Evolutionary conservation across 1,139 yeast genomes (phyloP), one percentile per base, ranked within the genome.

Genomic region (Scheffersomyces titani): DNA sequence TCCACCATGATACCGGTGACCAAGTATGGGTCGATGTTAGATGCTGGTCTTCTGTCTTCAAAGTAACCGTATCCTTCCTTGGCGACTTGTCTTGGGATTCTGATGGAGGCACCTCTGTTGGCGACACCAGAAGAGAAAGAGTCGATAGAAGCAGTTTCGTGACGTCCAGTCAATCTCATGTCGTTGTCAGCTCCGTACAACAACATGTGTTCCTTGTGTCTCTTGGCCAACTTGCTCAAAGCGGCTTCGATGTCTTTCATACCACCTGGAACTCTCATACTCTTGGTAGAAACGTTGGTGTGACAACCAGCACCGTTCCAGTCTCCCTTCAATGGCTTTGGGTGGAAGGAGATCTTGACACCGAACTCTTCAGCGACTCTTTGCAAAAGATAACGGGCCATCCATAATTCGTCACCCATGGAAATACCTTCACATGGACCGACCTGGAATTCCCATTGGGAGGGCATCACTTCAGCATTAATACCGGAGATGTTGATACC

Each of bases 291-390:
- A 63, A 94, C 98, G 77, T 94, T 94, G 76, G 99, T 94, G 82
- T 94, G 99, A 85, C 98, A 93, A 71, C 99, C 99, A 76, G 99
- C 98, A 83, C 99, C 99, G 79, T 94, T 94, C 98, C 98, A 94
- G 80, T 94, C 98, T 70, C 99, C 99, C 83, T 89, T 86, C 78
- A 92, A 85, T 67, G 98, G 99, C 86, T 94, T 94, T 78, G 99
- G 99, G 85, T 94, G 99, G 89, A 93, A 89, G 53, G 98, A 92
- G 69, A 94, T 93, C 88, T 92, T 93, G 75, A 94, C 96, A 73
- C 97, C 98, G 72, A 94, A 94, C 78, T 94, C 99, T 83, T 94
- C 99, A 66, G 98, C 98, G 59, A 92, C 96, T 80, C 98, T 89
- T 78, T 87, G 88, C 73, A 94, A 83, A 69, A 94, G 83, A 78